Conservation (phyloP, 2,329 filamentous ascomycete genomes). For the Samsoniella hepiali region DNA sequence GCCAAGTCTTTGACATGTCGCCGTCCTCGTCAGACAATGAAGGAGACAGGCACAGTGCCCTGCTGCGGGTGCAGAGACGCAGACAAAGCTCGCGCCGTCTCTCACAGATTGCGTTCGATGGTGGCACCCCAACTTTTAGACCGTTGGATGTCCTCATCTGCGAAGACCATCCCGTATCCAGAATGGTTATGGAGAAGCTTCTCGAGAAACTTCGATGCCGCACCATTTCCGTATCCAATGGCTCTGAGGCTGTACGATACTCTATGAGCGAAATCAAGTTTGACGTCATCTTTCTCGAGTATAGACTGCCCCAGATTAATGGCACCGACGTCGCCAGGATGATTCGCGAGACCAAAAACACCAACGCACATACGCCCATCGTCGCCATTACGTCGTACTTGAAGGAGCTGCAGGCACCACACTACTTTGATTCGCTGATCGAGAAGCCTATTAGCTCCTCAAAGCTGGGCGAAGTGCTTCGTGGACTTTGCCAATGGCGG, state of each 20-base stretch:
- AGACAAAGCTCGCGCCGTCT: slow-evolving; percentile 94
- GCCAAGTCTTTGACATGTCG: slow-evolving; percentile 93
- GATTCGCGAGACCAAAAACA: slow-evolving; percentile 95
- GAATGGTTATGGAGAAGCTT: slow-evolving; percentile 98
- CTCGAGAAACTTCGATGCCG: slow-evolving; percentile 93
- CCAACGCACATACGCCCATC: slow-evolving; percentile 91
- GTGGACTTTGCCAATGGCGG: slow-evolving; percentile 90
- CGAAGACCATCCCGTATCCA: slow-evolving; percentile 94
- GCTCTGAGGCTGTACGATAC: slow-evolving; percentile 87
- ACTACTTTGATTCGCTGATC: slow-evolving; percentile 92
- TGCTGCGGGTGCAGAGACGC: slow-evolving; percentile 87
- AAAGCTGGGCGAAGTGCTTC: slow-evolving; percentile 85
- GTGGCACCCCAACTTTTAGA: slow-evolving; percentile 74
- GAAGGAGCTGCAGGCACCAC: slow-evolving; percentile 92
- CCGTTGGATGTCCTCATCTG: slow-evolving; percentile 93
- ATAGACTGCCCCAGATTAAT: slow-evolving; percentile 90
- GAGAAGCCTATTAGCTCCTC: slow-evolving; percentile 94
- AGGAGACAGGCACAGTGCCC: slow-evolving; percentile 83
- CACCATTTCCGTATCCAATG: slow-evolving; percentile 86
- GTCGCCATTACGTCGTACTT: slow-evolving; percentile 96
- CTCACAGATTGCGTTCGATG: slow-evolving; percentile 83
- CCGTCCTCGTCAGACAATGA: slow-evolving; percentile 98
- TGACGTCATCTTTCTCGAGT: slow-evolving; percentile 98
- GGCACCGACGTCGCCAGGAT: slow-evolving; percentile 94
- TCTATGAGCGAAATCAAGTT: slow-evolving; percentile 98